Base-by-base conservation (phyloP, 139 green algal genomes). In the Eudorina sp. region DNA sequence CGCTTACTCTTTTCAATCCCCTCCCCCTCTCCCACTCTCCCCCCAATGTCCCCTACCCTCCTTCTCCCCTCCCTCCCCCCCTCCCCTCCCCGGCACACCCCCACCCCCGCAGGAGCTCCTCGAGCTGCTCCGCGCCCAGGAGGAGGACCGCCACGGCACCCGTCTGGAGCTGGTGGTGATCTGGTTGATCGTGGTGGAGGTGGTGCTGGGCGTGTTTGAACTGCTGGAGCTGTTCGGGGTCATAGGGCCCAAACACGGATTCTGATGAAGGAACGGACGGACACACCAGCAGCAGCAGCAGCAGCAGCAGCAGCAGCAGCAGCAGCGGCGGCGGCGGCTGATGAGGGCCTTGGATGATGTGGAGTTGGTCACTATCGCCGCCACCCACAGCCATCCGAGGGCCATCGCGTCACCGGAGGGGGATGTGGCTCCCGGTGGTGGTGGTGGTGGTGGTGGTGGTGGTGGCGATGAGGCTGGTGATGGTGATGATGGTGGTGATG, bases 81-180 rank as follows among this genome's bases (percentile, higher is more conserved):
- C 43, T 11, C 73, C 27, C 38, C 31, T 19, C 14, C 16, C 14
- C 27, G 8, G 43, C 5, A 11, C 43, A 3, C 8, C 43, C n/a
- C 48, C n/a, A n/a, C 8, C 38, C 27, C 1, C 13, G 11, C 89
- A 95, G 79, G 95, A 98, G 82, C 95, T 98, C 94, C 92, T 98
- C 27, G 94, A 98, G 89, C 97, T 98, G 94, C 73, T 97, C 53
- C 83, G 93, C 5, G 91, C 96, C 78, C 94, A 97, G 77, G 80
- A 92, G 68, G 81, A 79, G 45, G 51, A 79, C 64, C 64, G 66
- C 36, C 82, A 88, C 82, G 82, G 82, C 82, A 69, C 2, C 4
- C 64, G 82, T 21, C 82, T 88, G 34, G 82, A 88, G 82, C 64
- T 79, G 31, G 29, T 80, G 8, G 46, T 88, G 9, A 88, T 88